Conservation (phyloP, 192 early-diverging fungal genomes). For the Coemansia sp. region DNA sequence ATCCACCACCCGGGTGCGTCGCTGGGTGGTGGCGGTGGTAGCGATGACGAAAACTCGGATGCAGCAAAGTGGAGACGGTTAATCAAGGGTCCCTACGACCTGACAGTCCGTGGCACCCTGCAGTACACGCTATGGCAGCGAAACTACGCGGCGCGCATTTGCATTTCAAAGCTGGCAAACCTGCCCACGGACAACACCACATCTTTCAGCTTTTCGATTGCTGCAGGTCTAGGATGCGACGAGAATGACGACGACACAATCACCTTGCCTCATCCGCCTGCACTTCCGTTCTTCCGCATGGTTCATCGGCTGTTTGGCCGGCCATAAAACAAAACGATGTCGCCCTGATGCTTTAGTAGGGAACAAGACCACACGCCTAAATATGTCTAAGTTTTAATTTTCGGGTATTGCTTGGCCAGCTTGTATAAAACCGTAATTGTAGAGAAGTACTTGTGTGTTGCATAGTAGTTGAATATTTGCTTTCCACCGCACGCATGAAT, state of each 20-base stretch:
- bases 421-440: no score
- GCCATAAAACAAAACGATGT: not conserved
- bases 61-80: conserved; percentile 38
- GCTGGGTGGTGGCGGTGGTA: conserved; percentile 17
- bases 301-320: not conserved
- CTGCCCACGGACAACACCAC: conserved; percentile 25
- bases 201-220: conserved; percentile 2
- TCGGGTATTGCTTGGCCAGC: no score
- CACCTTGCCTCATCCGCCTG: conserved; percentile 28
- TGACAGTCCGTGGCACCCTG: conserved; percentile 52
- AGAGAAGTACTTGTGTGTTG: no score
- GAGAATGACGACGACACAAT: conserved; percentile 46
- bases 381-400: no score
- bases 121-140: conserved; percentile 53
- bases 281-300: conserved; percentile 15
- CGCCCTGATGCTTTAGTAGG: not conserved
- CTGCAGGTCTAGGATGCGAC: conserved; percentile 41
- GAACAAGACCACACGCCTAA: not conserved
- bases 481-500: no score
- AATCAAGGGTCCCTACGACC: conserved; percentile 48
- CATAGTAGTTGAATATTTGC: no score
- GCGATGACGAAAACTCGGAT: conserved; percentile 30
- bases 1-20: conserved; percentile 43
- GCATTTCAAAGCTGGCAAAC: conserved; percentile 51
- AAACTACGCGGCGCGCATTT: conserved; percentile 48